These are phyloP conservation scores for Podospora fimiseda DNA, from an alignment of 495 filamentous ascomycete species.

Conservation along the genomic window DNA sequence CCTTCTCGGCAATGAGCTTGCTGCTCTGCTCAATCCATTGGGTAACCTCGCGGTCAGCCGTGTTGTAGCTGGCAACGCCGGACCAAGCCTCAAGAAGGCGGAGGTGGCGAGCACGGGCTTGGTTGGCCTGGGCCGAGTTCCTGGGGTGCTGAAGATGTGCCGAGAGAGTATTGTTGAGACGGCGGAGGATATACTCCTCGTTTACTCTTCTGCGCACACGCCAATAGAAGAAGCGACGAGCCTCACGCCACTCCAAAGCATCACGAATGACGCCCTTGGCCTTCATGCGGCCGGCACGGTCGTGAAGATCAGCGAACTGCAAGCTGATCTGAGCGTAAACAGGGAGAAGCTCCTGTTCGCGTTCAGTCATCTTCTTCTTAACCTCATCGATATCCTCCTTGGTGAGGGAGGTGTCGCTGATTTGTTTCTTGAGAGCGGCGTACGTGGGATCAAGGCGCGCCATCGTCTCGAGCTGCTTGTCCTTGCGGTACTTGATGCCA, in stretches of 20 bases:
- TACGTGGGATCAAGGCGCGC: slow-evolving; percentile 84
- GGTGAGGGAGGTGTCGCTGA: slow-evolving; percentile 59
- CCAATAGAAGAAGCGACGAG: slow-evolving; percentile 99
- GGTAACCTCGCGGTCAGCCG: slow-evolving; percentile 76
- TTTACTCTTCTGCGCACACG: slow-evolving; percentile 93
- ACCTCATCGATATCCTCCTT: slow-evolving; percentile 67
- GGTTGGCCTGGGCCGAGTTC: slow-evolving; percentile 28
- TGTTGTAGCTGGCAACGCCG: slow-evolving; percentile 62
- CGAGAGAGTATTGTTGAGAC: slow-evolving; percentile 57
- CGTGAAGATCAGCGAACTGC: slow-evolving; percentile 95
- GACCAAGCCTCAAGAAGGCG: slow-evolving; percentile 72
- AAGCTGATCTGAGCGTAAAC: slow-evolving; percentile 89
- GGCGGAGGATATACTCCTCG: slow-evolving; percentile 91
- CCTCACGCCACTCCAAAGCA: slow-evolving; percentile 76
- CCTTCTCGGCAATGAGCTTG: slow-evolving; percentile 67
- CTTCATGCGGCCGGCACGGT: slow-evolving; percentile 94
- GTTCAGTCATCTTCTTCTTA: slow-evolving; percentile 80
- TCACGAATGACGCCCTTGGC: slow-evolving; percentile 91
- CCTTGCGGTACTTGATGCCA: slow-evolving; percentile 94
- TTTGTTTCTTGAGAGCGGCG: slow-evolving; percentile 69
- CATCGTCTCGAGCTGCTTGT: slow-evolving; percentile 98
- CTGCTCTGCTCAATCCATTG: slow-evolving; percentile 96
- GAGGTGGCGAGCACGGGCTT: slow-evolving; percentile 56
- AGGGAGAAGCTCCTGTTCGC: slow-evolving; percentile 82
- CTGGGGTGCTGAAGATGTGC: slow-evolving; percentile 22